These are phyloP conservation scores for Tetrapisispora phaffii DNA, from an alignment of 805 yeast species.

Conservation along the genomic window DNA sequence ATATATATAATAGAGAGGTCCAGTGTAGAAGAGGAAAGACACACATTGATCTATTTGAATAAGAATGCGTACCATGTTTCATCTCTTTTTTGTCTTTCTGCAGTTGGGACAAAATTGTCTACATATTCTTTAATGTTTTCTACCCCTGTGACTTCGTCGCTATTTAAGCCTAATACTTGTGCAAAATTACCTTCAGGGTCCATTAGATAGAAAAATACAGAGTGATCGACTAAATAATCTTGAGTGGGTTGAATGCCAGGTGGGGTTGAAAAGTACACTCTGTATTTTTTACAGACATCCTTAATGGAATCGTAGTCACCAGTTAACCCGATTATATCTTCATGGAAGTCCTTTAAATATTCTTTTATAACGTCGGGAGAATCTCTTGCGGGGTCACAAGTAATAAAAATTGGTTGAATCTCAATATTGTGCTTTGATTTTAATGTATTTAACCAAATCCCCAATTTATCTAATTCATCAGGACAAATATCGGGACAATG, in stretches of 20 bases:
- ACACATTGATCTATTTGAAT: constrained; percentile 7
- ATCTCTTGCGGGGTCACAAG: constrained; percentile 96
- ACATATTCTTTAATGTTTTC: constrained; percentile 68
- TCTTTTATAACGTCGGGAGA: constrained; percentile 74
- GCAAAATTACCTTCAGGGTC: constrained; percentile 96
- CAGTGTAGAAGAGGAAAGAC: not conserved
- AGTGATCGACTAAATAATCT: constrained; percentile 93
- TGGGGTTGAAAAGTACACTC: constrained; percentile 97
- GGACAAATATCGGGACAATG: constrained; percentile 99
- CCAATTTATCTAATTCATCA: constrained; percentile 89
- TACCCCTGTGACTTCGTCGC: constrained; percentile 67
- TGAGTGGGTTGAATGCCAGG: constrained; percentile 89
- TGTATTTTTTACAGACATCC: constrained; percentile 72
- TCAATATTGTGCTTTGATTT: constrained; percentile 45
- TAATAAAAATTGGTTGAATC: constrained; percentile 80
- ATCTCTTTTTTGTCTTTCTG: constrained; percentile 55
- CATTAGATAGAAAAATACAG: constrained; percentile 93
- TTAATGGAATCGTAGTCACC: constrained; percentile 84
- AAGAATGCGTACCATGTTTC: constrained; percentile 42
- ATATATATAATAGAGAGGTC: too few species aligned
- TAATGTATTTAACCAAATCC: constrained; percentile 52
- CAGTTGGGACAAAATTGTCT: constrained; percentile 63
- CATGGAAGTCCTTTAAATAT: constrained; percentile 83
- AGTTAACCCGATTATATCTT: constrained; percentile 79
- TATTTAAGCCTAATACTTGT: constrained; percentile 89